These are phyloP conservation scores for Magnaporthiopsis rhizophila DNA, from an alignment of 2,329 filamentous ascomycete genomes.

Conservation along the genomic window DNA sequence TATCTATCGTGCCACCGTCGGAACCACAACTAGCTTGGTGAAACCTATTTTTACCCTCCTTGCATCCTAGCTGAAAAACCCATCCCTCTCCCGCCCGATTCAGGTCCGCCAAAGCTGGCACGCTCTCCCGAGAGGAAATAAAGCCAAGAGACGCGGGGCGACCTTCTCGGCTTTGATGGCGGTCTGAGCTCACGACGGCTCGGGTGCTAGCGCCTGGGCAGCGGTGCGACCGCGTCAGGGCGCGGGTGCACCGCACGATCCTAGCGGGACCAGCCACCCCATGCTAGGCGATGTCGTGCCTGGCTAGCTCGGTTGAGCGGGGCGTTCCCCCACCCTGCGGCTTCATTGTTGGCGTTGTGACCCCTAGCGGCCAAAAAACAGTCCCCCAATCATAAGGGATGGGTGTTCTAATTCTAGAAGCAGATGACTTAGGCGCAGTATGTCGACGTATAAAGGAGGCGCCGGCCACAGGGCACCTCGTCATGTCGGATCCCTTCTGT, in stretches of 20 bases:
- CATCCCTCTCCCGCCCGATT: background rate
- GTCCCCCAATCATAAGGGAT: background rate
- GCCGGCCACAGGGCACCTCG: too few relatives aligned
- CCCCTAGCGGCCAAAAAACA: too few relatives aligned
- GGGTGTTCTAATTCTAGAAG: background rate
- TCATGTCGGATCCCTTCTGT: background rate
- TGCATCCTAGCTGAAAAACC: background rate
- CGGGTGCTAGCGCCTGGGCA: too few relatives aligned
- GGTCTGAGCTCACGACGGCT: background rate
- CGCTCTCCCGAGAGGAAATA: background rate
- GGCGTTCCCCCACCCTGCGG: background rate
- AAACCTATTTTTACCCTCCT: background rate
- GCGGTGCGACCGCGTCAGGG: background rate
- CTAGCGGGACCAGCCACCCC: background rate
- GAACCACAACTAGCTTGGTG: background rate
- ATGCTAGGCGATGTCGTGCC: background rate
- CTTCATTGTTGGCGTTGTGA: background rate
- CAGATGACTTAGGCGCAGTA: background rate
- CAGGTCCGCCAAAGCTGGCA: background rate
- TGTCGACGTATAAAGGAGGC: background rate
- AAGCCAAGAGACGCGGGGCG: background rate
- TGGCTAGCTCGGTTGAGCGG: background rate
- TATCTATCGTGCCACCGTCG: too few relatives aligned
- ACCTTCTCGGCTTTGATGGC: background rate
- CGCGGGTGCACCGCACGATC: too few relatives aligned